These are phyloP conservation scores for Panicum hallii DNA, from an alignment of 202 grass and related monocot species.

Conservation along the genomic window DNA sequence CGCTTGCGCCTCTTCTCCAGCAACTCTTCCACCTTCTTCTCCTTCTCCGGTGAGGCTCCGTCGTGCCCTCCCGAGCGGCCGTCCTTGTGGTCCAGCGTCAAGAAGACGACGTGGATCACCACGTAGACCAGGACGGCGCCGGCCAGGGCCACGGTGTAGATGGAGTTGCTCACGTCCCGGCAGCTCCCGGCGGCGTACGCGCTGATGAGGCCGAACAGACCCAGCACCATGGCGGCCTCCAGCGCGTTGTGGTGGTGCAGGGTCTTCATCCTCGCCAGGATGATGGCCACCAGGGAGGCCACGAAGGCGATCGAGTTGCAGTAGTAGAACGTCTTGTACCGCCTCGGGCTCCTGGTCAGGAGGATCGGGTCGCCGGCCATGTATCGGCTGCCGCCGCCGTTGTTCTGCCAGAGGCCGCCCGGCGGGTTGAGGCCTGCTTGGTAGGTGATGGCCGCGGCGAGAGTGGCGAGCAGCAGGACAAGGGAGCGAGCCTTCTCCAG, in stretches of 20 bases:
- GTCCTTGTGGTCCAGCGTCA: neutral
- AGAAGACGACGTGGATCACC: slow-evolving; percentile 20
- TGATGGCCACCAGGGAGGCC: slow-evolving; percentile 15
- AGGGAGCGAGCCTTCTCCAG: slow-evolving; percentile 24
- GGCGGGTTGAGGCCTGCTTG: neutral
- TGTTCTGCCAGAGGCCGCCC: neutral
- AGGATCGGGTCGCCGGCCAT: slow-evolving; percentile 4
- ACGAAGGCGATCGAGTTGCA: slow-evolving; percentile 32
- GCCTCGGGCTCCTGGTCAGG: neutral
- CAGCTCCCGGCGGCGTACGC: slow-evolving; percentile 20
- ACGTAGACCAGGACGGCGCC: slow-evolving; percentile 12
- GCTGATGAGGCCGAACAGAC: slow-evolving; percentile 23
- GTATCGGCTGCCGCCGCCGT: neutral
- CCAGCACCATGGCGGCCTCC: slow-evolving; percentile 17
- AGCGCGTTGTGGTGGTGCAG: slow-evolving; percentile 7
- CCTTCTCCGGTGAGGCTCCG: neutral
- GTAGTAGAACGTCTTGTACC: slow-evolving; percentile 27
- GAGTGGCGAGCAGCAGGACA: slow-evolving; percentile 9
- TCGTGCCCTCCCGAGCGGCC: too few species aligned
- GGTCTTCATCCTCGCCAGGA: neutral
- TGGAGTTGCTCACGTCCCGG: neutral
- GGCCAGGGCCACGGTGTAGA: slow-evolving; percentile 2
- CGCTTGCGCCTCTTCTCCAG: slow-evolving; percentile 5
- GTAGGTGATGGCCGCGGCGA: slow-evolving; percentile 26
- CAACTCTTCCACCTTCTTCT: too few species aligned